Conservation (phyloP, 352 stramenopile genomes). For the Globisporangium emineosum region DNA sequence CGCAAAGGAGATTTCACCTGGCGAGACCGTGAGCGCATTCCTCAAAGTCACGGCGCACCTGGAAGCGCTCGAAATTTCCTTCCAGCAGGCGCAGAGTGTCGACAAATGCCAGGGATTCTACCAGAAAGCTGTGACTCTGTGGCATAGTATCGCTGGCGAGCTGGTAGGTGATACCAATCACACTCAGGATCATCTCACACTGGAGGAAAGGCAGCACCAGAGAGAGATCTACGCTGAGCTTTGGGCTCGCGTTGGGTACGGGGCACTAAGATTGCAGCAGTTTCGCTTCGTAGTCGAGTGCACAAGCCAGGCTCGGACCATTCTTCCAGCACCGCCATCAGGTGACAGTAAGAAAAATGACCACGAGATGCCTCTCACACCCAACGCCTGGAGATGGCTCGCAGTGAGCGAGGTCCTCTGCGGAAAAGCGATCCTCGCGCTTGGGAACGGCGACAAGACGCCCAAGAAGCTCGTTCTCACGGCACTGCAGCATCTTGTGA, state of each 20-base stretch:
- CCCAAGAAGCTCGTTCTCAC: constrained; percentile 48
- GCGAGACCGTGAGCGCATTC: constrained; percentile 27
- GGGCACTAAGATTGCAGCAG: constrained; percentile 49
- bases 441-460: constrained; percentile 36
- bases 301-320: constrained; percentile 33
- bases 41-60: constrained; percentile 56
- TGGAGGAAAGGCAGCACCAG: constrained; percentile 60
- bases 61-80: constrained; percentile 44
- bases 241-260: constrained; percentile 64
- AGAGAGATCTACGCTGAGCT: constrained; percentile 67
- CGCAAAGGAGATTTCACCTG: constrained; percentile 53
- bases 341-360: not conserved
- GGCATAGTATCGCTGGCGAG: constrained; percentile 37
- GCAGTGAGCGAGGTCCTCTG: constrained; percentile 60
- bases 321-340: constrained; percentile 15
- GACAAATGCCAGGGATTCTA: constrained; percentile 54
- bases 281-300: constrained; percentile 55
- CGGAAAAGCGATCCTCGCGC: constrained; percentile 44
- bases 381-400: constrained; percentile 62
- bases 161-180: constrained; percentile 17
- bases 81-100: constrained; percentile 26
- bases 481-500: constrained; percentile 54
- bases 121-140: constrained; percentile 56
- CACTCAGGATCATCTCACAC: constrained; percentile 6
- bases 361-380: not conserved